A percentile compares a stretch with the other conserved stretches of the same genome.
Conservation (phyloP, 371 early-diverging fungal genomes). For the Lichtheimia hyalospora region DNA sequence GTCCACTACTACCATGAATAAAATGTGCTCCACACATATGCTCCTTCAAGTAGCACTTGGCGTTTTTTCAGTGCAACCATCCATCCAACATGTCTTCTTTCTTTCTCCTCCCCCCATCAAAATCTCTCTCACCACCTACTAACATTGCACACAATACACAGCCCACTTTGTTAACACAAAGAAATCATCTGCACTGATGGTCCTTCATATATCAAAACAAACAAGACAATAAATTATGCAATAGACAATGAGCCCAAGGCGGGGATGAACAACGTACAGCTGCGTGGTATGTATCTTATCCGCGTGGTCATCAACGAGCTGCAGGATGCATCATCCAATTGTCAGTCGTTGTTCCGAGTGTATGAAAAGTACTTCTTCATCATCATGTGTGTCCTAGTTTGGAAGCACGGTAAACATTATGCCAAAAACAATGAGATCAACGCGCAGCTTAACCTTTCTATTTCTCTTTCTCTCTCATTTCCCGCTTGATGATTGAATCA, state of each 20-base stretch:
- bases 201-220: not conserved
- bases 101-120: not conserved
- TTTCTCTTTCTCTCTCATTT: too few relatives aligned
- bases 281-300: not conserved
- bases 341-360: not conserved
- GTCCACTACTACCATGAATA: not conserved
- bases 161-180: not conserved
- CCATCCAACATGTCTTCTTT: not conserved
- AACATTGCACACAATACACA: not conserved
- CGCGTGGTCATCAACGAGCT: not conserved
- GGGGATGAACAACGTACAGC: too few relatives aligned
- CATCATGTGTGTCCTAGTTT: not conserved
- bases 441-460: too few relatives aligned
- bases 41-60: constrained; percentile 1
- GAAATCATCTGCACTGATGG: not conserved
- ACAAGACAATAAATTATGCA: too few relatives aligned
- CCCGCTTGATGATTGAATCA: too few relatives aligned
- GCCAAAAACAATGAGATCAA: constrained; percentile 1
- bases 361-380: not conserved
- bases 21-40: not conserved
- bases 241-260: too few relatives aligned
- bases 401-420: not conserved
- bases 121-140: not conserved
- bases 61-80: not conserved
- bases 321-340: not conserved